These are phyloP conservation scores for Puccinellia tenuiflora DNA, from an alignment of 176 grass and related monocot genomes.

Conservation along the genomic window DNA sequence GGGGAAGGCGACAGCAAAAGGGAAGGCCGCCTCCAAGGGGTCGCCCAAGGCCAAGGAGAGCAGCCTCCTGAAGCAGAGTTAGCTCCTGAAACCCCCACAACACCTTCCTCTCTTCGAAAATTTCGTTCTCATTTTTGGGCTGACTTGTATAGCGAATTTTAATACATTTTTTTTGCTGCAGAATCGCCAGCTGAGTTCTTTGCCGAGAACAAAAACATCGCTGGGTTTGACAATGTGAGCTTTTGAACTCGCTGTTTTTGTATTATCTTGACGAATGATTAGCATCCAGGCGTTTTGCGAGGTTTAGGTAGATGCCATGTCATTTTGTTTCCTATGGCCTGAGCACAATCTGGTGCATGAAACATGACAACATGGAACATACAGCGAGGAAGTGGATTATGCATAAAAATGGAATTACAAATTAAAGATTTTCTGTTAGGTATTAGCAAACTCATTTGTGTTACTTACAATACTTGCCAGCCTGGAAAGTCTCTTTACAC, in stretches of 20 bases:
- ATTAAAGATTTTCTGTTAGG: background rate
- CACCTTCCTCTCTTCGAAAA: background rate
- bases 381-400: background rate
- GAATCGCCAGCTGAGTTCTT: conserved; percentile 97
- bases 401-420: background rate
- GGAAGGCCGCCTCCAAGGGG: conserved; percentile 29
- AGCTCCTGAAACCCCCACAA: background rate
- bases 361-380: background rate
- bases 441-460: background rate
- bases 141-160: background rate
- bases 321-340: background rate
- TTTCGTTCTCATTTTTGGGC: background rate
- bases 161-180: conserved; percentile 33
- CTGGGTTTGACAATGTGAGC: conserved; percentile 92
- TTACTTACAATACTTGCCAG: conserved; percentile 31
- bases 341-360: background rate
- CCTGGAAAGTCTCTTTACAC: conserved; percentile 97
- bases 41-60: conserved; percentile 49
- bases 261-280: background rate
- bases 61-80: conserved; percentile 84
- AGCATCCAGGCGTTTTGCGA: background rate
- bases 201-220: conserved; percentile 95
- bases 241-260: background rate
- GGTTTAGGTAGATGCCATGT: background rate
- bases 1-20: conserved; percentile 29